These are phyloP conservation scores for Salvia hispanica DNA, from an alignment of 257 asterid species.

Conservation along the genomic window DNA sequence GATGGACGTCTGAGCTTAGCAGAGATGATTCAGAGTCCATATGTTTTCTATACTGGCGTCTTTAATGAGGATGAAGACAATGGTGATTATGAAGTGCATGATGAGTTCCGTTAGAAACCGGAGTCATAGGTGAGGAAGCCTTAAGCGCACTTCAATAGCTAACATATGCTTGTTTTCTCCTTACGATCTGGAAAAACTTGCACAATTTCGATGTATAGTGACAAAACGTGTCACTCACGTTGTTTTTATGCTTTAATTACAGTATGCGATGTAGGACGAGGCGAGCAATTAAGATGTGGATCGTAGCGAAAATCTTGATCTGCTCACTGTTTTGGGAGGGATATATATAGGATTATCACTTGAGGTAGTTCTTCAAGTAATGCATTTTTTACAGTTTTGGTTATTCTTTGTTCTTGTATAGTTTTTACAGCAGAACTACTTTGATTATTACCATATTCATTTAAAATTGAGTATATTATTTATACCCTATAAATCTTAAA, in stretches of 20 bases:
- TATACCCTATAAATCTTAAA: too few species aligned
- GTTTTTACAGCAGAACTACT: too few species aligned
- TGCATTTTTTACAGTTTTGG: too few species aligned
- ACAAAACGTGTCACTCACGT: slow-evolving; percentile 4
- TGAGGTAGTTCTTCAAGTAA: too few species aligned
- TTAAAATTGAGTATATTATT: too few species aligned
- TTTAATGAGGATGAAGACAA: slow-evolving; percentile 75
- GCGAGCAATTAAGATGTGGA: slow-evolving; percentile 20
- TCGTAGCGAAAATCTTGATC: slow-evolving; percentile 13
- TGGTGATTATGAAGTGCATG: slow-evolving; percentile 66
- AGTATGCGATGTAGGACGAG: background rate
- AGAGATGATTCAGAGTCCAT: slow-evolving; percentile 88
- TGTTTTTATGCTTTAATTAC: too few species aligned
- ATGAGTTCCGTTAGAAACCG: slow-evolving; percentile 70
- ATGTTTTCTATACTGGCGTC: slow-evolving; percentile 83
- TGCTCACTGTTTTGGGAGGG: slow-evolving; percentile 11
- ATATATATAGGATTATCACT: background rate
- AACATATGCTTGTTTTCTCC: background rate
- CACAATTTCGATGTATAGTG: slow-evolving; percentile 18
- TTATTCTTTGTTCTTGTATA: too few species aligned
- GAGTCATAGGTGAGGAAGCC: slow-evolving; percentile 15
- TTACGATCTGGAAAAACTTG: slow-evolving; percentile 7
- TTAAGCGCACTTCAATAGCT: background rate
- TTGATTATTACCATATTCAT: too few species aligned
- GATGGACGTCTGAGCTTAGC: slow-evolving; percentile 75